Conservation (phyloP, 2,329 filamentous ascomycete genomes). For the Colletotrichum sp. region DNA sequence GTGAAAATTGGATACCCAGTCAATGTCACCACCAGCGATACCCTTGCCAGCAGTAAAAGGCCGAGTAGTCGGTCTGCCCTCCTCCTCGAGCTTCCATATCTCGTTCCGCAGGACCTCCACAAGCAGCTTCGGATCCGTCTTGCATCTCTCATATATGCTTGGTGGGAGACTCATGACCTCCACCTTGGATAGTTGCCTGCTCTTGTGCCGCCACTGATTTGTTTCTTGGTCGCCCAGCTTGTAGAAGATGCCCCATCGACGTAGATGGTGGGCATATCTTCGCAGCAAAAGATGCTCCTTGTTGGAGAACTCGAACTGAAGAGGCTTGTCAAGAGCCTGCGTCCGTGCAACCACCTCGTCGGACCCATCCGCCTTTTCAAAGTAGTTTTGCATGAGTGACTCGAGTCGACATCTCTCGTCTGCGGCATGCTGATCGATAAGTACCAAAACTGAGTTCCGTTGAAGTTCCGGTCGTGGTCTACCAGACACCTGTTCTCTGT, state of each 20-base stretch:
- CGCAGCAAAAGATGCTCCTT: conserved; percentile 66
- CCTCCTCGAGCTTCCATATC: conserved; percentile 68
- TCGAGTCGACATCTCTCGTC: conserved; percentile 89
- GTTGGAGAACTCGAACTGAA: conserved; percentile 68
- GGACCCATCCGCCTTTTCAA: conserved; percentile 27
- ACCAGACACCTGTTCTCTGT: background rate
- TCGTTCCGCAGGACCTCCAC: conserved; percentile 78
- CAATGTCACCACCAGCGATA: background rate
- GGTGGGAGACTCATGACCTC: conserved; percentile 67
- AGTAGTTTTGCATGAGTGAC: conserved; percentile 63
- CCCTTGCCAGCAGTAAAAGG: background rate
- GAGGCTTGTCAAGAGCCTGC: conserved; percentile 50
- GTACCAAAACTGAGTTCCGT: conserved; percentile 63
- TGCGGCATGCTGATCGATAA: conserved; percentile 94
- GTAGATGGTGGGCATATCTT: conserved; percentile 60
- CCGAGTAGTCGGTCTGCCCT: conserved; percentile 21
- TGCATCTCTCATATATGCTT: conserved; percentile 77
- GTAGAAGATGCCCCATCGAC: conserved; percentile 76
- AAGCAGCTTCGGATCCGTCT: conserved; percentile 71
- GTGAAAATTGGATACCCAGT: conserved; percentile 68
- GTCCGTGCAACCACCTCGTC: conserved; percentile 27
- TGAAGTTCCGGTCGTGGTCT: background rate
- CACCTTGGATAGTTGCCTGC: conserved; percentile 34
- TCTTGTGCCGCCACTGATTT: background rate
- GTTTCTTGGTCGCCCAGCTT: conserved; percentile 35